Conservation (phyloP, 176 grass and related monocot genomes). For the Paspalum notatum region DNA sequence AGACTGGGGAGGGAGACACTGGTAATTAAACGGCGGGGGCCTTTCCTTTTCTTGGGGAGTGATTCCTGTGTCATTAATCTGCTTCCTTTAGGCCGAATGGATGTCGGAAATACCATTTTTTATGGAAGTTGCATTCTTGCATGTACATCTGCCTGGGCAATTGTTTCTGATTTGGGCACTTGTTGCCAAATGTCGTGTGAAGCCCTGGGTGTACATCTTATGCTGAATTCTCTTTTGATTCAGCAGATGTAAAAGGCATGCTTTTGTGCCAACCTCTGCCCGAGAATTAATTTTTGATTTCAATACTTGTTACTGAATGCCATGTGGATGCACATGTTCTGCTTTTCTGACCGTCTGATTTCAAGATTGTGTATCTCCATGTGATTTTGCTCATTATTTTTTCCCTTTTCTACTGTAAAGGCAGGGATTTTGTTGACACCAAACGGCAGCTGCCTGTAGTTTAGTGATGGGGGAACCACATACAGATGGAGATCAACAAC, state of each 20-base stretch:
- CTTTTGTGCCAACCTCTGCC: too few relatives aligned
- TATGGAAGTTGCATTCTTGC: neutral
- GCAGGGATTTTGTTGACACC: neutral
- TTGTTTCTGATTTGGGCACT: neutral
- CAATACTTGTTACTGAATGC: neutral
- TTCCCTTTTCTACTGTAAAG: neutral
- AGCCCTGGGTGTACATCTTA: neutral
- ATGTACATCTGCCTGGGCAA: neutral
- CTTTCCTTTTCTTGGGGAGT: neutral
- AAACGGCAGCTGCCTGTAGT: neutral
- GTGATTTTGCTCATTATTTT: neutral
- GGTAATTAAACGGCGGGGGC: neutral
- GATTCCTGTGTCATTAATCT: neutral
- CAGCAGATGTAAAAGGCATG: neutral
- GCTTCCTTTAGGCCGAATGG: neutral
- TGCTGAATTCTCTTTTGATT: neutral
- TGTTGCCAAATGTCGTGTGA: neutral
- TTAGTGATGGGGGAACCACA: slow-evolving; percentile 17
- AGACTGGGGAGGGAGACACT: neutral
- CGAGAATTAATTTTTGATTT: neutral
- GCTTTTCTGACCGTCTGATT: neutral
- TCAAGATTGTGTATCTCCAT: neutral
- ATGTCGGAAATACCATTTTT: neutral
- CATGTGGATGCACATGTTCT: slow-evolving; percentile 35
- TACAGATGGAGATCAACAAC: slow-evolving; percentile 12